A percentile compares a stretch with the other conserved stretches of the same genome.
These are phyloP conservation scores for Fragosphaeria purpurea DNA, from an alignment of 2,329 filamentous ascomycete genomes.

Conservation along the genomic window DNA sequence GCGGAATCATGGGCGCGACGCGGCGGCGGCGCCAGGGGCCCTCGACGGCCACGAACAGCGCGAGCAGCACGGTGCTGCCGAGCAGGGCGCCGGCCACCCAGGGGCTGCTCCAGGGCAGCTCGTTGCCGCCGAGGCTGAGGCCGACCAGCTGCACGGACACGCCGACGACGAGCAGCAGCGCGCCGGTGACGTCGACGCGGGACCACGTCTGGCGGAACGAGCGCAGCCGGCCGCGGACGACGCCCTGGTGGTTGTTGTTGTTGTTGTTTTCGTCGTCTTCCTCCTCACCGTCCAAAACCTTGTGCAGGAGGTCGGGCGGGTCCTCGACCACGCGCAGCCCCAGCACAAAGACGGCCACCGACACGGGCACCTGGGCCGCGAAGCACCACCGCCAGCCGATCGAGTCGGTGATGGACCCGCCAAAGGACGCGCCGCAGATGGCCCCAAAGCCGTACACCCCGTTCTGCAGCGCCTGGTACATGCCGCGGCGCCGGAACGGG, in stretches of 20 bases:
- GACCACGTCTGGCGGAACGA: slow-evolving; percentile 33
- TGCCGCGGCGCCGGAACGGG: slow-evolving; percentile 56
- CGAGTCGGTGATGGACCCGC: slow-evolving; percentile 53
- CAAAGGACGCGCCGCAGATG: slow-evolving; percentile 58
- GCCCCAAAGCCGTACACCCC: slow-evolving; percentile 60
- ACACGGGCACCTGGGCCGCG: slow-evolving; percentile 50
- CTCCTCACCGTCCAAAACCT: slow-evolving; percentile 9
- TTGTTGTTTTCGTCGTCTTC: too few relatives aligned
- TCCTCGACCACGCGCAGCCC: not conserved
- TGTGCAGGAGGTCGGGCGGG: not conserved
- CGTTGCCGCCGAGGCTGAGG: slow-evolving; percentile 46
- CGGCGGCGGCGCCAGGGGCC: slow-evolving; percentile 22
- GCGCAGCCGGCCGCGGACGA: not conserved
- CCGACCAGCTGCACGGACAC: slow-evolving; percentile 48
- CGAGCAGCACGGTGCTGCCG: slow-evolving; percentile 31
- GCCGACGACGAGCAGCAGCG: slow-evolving; percentile 45
- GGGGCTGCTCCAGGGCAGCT: slow-evolving; percentile 41
- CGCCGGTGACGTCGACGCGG: slow-evolving; percentile 47
- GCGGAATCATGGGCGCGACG: slow-evolving; percentile 37
- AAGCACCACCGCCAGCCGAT: slow-evolving; percentile 64
- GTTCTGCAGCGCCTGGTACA: slow-evolving; percentile 66
- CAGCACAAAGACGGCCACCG: slow-evolving; percentile 35
- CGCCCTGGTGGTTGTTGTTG: too few relatives aligned
- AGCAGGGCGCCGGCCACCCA: slow-evolving; percentile 36
- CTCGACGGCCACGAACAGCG: slow-evolving; percentile 38